phyloP scores from a whole-genome alignment of 805 yeast genomes.

The Scheffersomyces spartinae region DNA sequence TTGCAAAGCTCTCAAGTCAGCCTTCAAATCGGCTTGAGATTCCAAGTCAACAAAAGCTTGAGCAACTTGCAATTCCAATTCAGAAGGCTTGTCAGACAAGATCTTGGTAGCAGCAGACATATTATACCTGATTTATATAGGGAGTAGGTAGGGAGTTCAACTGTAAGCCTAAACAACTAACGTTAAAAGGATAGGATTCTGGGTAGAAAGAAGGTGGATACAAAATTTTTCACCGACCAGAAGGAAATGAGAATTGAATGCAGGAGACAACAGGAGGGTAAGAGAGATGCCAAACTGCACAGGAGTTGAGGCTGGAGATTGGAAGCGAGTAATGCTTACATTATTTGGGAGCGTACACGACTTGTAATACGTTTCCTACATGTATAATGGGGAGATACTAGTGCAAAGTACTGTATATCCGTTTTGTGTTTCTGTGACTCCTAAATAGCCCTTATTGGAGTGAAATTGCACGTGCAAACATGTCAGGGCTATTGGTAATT shows the following conservation, averaged over 20 bases:
- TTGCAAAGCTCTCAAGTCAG: constrained; percentile 96
- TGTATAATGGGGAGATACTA: no score
- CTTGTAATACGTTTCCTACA: no score
- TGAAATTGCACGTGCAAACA: no score
- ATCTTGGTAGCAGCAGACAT: constrained; percentile 98
- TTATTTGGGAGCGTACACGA: no score
- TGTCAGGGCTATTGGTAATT: no score
- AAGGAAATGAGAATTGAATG: constrained; percentile 1
- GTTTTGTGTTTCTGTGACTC: no score
- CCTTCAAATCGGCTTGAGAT: constrained; percentile 92
- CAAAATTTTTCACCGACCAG: constrained; percentile 6
- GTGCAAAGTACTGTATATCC: no score
- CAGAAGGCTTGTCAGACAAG: constrained; percentile 91
- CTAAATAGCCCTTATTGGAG: no score
- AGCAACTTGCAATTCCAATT: constrained; percentile 98
- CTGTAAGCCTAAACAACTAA: no score
- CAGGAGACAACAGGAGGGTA: constrained; percentile 1
- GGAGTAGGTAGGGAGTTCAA: no score
- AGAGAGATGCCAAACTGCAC: constrained; percentile 1
- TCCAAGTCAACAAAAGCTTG: constrained; percentile 97
- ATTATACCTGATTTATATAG: constrained; percentile 12
- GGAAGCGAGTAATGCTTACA: no score
- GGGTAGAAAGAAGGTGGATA: constrained; percentile 1
- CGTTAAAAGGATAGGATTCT: constrained; percentile 1
- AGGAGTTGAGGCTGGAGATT: constrained; percentile 1